Evolutionary conservation across 768 basidiomycete genomes (phyloP).

Genomic region (Paxillus ammoniavirescens): DNA sequence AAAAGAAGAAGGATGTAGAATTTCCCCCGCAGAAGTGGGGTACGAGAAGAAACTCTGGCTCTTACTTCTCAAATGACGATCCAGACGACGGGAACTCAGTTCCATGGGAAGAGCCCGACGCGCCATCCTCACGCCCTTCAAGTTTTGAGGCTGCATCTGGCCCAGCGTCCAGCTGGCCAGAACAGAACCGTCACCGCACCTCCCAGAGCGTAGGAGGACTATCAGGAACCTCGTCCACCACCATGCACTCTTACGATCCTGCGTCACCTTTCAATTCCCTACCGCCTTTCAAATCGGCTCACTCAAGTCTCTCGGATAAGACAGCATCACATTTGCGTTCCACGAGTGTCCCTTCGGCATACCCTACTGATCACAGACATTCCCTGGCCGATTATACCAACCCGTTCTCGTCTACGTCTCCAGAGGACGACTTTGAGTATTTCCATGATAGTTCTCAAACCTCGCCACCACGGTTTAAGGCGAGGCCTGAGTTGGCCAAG

Average conservation of each 20-base stretch:
- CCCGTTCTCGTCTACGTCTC: slow-evolving; percentile 27
- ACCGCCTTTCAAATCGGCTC: slow-evolving; percentile 33
- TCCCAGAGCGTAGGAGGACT: slow-evolving; percentile 17
- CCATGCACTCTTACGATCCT: slow-evolving; percentile 30
- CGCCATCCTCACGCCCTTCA: slow-evolving; percentile 9
- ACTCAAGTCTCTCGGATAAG: slow-evolving; percentile 33
- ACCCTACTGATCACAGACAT: slow-evolving; percentile 10
- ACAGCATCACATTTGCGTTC: slow-evolving; percentile 33
- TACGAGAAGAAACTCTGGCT: slow-evolving; percentile 43
- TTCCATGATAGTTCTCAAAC: slow-evolving; percentile 7
- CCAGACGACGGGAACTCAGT: slow-evolving; percentile 9
- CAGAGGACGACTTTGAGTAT: slow-evolving; percentile 17
- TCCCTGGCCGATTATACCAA: slow-evolving; percentile 15
- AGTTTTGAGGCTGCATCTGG: slow-evolving; percentile 45
- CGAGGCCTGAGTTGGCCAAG: slow-evolving; percentile 48
- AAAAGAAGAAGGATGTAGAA: slow-evolving; percentile 45
- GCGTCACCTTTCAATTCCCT: slow-evolving; percentile 35
- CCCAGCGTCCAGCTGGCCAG: slow-evolving; percentile 39
- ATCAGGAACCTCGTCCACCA: slow-evolving; percentile 4
- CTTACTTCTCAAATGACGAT: slow-evolving; percentile 48
- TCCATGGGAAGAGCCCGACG: slow-evolving; percentile 33
- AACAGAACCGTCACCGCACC: slow-evolving; percentile 21
- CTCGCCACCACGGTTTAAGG: slow-evolving; percentile 36
- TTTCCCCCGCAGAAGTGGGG: slow-evolving; percentile 75
- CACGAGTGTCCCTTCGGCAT: slow-evolving; percentile 27